Conservation (phyloP, 83 land plant genomes). For the Isoetes engelmannii region DNA sequence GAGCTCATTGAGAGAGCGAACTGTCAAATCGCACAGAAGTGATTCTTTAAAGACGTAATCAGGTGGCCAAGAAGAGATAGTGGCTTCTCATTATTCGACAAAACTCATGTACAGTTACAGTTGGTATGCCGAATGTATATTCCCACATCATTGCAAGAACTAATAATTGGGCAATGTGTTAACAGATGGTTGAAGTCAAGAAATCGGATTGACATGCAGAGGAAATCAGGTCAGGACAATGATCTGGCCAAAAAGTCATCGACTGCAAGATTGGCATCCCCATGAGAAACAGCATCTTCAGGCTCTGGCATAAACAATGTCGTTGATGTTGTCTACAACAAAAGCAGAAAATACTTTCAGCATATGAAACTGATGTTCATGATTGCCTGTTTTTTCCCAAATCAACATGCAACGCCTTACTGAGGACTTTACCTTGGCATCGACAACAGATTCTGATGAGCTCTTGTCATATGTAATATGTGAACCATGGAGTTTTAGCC, state of each 20-base stretch:
- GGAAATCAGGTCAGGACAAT: background rate
- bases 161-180: too few species aligned
- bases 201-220: background rate
- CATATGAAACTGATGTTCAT: background rate
- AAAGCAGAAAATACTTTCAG: background rate
- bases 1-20: too few species aligned
- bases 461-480: conserved; percentile 39
- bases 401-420: background rate
- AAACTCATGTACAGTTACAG: too few species aligned
- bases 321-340: conserved; percentile 57
- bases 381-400: too few species aligned
- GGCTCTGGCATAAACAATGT: conserved; percentile 93
- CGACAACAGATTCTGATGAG: conserved; percentile 58
- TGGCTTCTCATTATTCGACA: too few species aligned
- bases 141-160: too few species aligned
- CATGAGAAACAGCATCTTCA: conserved; percentile 95
- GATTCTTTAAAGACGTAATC: too few species aligned
- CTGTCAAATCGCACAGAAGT: too few species aligned
- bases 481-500: conserved; percentile 91
- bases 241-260: conserved; percentile 80
- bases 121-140: too few species aligned
- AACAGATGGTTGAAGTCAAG: too few species aligned
- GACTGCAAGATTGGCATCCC: conserved; percentile 88
- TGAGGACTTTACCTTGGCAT: conserved; percentile 60
- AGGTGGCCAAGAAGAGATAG: too few species aligned